Evolutionary conservation across 495 filamentous ascomycete species (phyloP).

Genomic region (Xylaria palmicola): DNA sequence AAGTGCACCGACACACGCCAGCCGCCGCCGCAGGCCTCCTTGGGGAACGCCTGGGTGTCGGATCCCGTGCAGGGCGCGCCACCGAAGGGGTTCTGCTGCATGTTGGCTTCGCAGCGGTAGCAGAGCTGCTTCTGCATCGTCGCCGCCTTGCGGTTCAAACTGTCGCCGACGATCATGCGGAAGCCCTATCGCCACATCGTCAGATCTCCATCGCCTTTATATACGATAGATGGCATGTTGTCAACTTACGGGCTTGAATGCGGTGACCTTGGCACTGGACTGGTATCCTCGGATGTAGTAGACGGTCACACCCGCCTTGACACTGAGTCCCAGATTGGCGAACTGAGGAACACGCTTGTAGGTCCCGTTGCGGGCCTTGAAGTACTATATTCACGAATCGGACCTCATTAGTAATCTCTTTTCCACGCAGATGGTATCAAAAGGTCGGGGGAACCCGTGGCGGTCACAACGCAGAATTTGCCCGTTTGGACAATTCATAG

Average conservation of each 20-base stretch:
- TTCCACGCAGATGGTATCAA: no score
- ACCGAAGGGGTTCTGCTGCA: constrained; percentile 48
- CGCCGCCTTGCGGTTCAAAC: constrained; percentile 24
- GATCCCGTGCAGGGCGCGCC: constrained; percentile 52
- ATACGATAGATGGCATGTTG: constrained; percentile 16
- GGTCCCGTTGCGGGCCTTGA: constrained; percentile 44
- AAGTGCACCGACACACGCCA: constrained; percentile 51
- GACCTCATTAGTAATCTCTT: no score
- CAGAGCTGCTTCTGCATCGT: constrained; percentile 45
- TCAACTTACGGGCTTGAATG: constrained; percentile 42
- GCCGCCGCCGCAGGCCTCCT: constrained; percentile 42
- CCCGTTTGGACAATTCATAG: no score
- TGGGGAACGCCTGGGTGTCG: constrained; percentile 46
- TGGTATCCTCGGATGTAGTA: constrained; percentile 53
- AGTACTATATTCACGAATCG: constrained; percentile 36
- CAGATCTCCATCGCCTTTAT: constrained; percentile 16
- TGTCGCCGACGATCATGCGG: constrained; percentile 46
- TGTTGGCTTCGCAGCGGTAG: constrained; percentile 49
- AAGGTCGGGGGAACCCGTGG: no score
- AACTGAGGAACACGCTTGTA: constrained; percentile 49
- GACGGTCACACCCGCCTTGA: constrained; percentile 44
- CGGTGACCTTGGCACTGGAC: constrained; percentile 43
- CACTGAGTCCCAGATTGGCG: constrained; percentile 44
- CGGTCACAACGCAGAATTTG: no score
- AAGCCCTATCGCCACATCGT: constrained; percentile 31